phyloP scores from a whole-genome alignment of 1,139 yeast genomes.

The Trichomonascaceae sp. region DNA sequence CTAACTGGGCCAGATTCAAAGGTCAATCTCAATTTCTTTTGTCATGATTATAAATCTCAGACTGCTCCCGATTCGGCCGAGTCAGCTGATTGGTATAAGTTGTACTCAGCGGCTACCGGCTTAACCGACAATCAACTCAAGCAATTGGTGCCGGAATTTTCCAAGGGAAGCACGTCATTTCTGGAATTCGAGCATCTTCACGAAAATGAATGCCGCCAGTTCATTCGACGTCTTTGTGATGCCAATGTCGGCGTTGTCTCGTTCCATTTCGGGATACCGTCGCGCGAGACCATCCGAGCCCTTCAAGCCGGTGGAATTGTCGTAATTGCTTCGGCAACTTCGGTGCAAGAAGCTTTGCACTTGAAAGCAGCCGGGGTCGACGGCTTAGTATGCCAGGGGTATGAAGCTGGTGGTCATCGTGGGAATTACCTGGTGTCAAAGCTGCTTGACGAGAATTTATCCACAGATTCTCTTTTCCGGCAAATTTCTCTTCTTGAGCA shows the following conservation, averaged over 20 bases:
- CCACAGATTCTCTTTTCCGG: background rate
- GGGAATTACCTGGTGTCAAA: constrained; percentile 26
- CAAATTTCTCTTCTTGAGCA: background rate
- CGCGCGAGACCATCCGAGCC: constrained; percentile 27
- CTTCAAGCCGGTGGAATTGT: constrained; percentile 31
- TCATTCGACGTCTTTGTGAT: background rate
- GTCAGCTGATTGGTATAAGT: constrained; percentile 18
- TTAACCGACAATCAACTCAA: background rate
- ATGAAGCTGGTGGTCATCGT: constrained; percentile 52
- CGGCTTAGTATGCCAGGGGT: constrained; percentile 43
- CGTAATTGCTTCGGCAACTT: constrained; percentile 42
- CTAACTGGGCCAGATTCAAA: constrained; percentile 15
- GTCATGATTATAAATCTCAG: constrained; percentile 13
- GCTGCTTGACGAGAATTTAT: background rate
- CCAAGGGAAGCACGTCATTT: constrained; percentile 1
- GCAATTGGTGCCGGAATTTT: background rate
- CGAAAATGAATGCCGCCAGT: background rate
- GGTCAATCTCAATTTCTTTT: constrained; percentile 38
- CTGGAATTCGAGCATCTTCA: constrained; percentile 26
- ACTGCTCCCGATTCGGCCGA: constrained; percentile 8
- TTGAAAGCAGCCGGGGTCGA: constrained; percentile 34
- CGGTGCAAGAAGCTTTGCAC: constrained; percentile 36
- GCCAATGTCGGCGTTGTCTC: constrained; percentile 28
- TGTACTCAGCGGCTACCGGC: constrained; percentile 16
- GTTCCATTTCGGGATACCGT: constrained; percentile 42